Evolutionary conservation across 1,284 basidiomycete species (phyloP).

Genomic region (Microbotryum scabiosae): DNA sequence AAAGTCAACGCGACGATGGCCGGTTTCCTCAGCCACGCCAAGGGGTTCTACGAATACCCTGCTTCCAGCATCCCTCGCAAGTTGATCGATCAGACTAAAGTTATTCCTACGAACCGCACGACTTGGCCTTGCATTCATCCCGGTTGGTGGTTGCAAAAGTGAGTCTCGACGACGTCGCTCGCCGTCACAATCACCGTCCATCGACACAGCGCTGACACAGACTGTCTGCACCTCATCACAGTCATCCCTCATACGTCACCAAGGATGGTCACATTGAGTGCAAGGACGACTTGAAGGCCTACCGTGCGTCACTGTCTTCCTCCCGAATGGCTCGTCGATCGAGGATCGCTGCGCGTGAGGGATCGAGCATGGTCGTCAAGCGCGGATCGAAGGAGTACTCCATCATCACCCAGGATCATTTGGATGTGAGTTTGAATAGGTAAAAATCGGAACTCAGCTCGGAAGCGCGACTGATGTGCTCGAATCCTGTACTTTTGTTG

Average conservation of each 20-base stretch:
- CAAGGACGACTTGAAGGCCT: not conserved
- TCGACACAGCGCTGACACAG: too few relatives aligned
- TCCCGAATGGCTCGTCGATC: slow-evolving; percentile 6
- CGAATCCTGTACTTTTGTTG: not conserved
- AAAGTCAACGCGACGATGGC: not conserved
- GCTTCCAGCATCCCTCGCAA: slow-evolving; percentile 4
- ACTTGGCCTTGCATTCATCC: slow-evolving; percentile 20
- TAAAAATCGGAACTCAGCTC: too few relatives aligned
- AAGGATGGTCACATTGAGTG: slow-evolving; percentile 1
- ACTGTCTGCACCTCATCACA: too few relatives aligned
- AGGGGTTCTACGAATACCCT: slow-evolving; percentile 15
- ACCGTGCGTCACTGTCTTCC: not conserved
- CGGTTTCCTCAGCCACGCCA: not conserved
- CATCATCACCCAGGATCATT: not conserved
- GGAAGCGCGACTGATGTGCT: too few relatives aligned
- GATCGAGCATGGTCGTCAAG: not conserved
- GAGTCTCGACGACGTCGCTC: too few relatives aligned
- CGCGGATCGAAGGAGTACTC: not conserved
- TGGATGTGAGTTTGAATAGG: not conserved
- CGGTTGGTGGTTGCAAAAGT: slow-evolving; percentile 16
- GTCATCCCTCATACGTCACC: slow-evolving; percentile 1
- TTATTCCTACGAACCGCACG: slow-evolving; percentile 11
- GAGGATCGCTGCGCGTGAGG: not conserved
- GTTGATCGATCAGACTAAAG: slow-evolving; percentile 6
- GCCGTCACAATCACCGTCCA: too few relatives aligned